Evolutionary conservation across 805 yeast genomes (phyloP), one percentile per base, ranked within the genome.

Genomic region (Pichia gijzeniarum): DNA sequence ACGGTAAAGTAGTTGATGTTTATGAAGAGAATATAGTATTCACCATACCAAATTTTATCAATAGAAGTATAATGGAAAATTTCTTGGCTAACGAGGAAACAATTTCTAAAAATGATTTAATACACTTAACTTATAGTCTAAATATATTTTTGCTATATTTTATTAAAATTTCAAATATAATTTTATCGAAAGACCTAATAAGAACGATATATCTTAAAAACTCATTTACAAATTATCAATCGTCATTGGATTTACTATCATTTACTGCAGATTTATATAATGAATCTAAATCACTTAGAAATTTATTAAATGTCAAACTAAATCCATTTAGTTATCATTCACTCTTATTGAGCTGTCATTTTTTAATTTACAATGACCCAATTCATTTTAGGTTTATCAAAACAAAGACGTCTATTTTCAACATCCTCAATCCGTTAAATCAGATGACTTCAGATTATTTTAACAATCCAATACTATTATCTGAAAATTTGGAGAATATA

Each of bases 1-100:
- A 66, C 30, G 73, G 74, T 16, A 83, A 81, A 49, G 81, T 79
- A 48, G 74, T 72, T 4, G 73, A 69, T 16, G 71, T 73, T 5
- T 67, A 71, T 5, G 76, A 69, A 30, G 68, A 64, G 38, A 73
- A 68, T 62, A 80, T 81, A 48, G 74, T 46, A 1, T 55, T 58
- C 35, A 32, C 40, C 13, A 21, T 49, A n/a, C 48, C 48, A 12
- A 32, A 44, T 3, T 54, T 56, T 28, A 40, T 56, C 4, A 34
- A 35, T n/a, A 17, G 36, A 4, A 10, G 30, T 6, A 5, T 25
- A 31, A 30, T 47, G 47, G 28, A 39, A 19, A 27, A 22, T 13
- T 16, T 37, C 10, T 22, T 40, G 16, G 21, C 27, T 2, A 30
- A 38, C 13, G 27, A 36, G 9, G 9, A 10, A 5, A 35, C 20